Evolutionary conservation across 345 rosid species (phyloP), one percentile per base, ranked within the genome.

Genomic region (Ceriops tagal): DNA sequence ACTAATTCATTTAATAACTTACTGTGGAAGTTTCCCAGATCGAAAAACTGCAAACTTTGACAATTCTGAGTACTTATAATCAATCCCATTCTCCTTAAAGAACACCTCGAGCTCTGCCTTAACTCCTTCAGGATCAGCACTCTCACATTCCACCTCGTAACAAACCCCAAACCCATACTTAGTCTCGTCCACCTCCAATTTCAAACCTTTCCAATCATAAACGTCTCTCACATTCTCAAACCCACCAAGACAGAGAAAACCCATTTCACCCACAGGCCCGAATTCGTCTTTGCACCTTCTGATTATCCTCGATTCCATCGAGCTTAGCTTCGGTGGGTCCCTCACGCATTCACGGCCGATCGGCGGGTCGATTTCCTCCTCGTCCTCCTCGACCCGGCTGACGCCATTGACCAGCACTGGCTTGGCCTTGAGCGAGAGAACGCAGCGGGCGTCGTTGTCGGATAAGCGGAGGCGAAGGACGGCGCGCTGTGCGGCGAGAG

Each of bases 351-450:
- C 81, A 31, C 79, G 70, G 0, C 76, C 92, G 3, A 69, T 16
- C 3, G 5, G 71, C 0, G 74, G 79, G 1, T 89, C 90, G 47
- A 91, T 53, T 1, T 93, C 92, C 76, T 89, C 98, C 77, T 88
- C 96, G 64, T 91, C 95, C 75, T 93, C 96, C 65, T 87, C 95
- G 13, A 93, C 96, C 8, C 91, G 95, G 58, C 98, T 89, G 8
- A 91, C 85, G 26, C 97, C 96, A 26, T 91, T 74, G 31, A 80
- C 67, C 19, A 89, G 73, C 34, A 81, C 72, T 58, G 97, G 83
- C 47, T 80, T 87, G 30, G 88, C 85, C 62, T 89, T 93, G 22
- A 91, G 95, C 3, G 96, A 81, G 69, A 86, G 65, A 62, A 87
- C 67, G 61, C 90, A 88, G 58, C 84, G 83, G 53, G 85, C 34